Conservation (phyloP, 495 filamentous ascomycete species). For the Staphylotrichum longicolle region DNA sequence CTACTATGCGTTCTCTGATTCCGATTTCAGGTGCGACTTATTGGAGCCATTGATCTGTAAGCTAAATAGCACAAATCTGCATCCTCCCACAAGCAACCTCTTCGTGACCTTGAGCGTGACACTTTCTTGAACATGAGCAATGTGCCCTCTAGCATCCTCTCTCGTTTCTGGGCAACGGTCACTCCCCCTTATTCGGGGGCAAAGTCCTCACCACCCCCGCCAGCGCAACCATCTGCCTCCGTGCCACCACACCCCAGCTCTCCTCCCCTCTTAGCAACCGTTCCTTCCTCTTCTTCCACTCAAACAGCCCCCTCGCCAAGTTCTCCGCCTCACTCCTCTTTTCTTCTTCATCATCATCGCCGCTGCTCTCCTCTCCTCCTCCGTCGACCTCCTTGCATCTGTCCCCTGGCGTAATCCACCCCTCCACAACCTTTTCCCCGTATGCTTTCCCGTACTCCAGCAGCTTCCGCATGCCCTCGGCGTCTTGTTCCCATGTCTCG, state of each 20-base stretch:
- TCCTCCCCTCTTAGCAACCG: conserved; percentile 21
- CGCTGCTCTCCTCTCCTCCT: background rate
- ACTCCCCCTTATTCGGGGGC: conserved; percentile 7
- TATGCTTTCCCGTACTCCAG: conserved; percentile 34
- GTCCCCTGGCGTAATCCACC: conserved; percentile 28
- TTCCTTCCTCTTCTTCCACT: conserved; percentile 26
- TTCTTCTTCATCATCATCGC: conserved; percentile 16
- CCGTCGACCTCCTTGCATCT: background rate
- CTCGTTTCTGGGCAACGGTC: background rate
- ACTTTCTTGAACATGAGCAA: no score
- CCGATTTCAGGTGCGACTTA: no score
- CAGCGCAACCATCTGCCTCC: conserved; percentile 38
- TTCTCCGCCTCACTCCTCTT: conserved; percentile 32
- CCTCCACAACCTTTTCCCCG: conserved; percentile 38
- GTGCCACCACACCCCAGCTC: conserved; percentile 39
- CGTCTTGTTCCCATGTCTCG: conserved; percentile 39
- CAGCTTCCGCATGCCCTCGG: conserved; percentile 33
- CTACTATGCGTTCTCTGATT: no score
- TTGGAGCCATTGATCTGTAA: no score
- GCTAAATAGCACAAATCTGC: no score
- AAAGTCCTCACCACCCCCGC: conserved; percentile 32
- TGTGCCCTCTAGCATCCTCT: no score
- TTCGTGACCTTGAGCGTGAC: no score
- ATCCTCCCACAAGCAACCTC: no score
- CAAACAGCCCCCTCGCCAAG: conserved; percentile 36